Conservation (phyloP, 2,329 filamentous ascomycete genomes). For the Alternaria rosae region DNA sequence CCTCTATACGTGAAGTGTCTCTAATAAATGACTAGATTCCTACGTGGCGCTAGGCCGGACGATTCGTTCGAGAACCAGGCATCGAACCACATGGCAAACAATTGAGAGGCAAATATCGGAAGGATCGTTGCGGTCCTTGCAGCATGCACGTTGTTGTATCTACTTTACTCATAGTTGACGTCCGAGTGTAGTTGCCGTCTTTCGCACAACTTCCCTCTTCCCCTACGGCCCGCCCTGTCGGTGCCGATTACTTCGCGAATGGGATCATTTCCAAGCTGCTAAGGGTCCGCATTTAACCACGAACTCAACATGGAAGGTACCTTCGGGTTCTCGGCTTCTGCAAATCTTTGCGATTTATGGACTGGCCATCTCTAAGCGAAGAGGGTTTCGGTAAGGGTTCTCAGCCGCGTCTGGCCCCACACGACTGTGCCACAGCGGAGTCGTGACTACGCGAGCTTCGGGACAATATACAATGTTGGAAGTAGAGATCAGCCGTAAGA, state of each 20-base stretch:
- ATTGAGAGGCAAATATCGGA: neutral
- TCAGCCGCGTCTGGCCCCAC: neutral
- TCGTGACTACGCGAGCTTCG: neutral
- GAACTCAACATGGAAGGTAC: neutral
- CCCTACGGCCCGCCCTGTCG: neutral
- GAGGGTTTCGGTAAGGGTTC: neutral
- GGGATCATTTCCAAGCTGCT: neutral
- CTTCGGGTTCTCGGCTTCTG: neutral
- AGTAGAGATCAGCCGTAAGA: neutral
- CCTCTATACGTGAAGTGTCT: neutral
- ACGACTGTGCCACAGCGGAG: too few species aligned
- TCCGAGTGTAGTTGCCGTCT: neutral
- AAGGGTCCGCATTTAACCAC: neutral
- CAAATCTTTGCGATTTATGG: neutral
- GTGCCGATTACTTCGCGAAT: neutral
- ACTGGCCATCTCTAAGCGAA: neutral
- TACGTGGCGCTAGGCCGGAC: neutral
- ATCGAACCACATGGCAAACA: neutral
- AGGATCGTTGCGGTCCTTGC: neutral
- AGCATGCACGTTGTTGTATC: neutral
- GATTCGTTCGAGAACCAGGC: neutral
- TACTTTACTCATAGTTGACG: neutral
- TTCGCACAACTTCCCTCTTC: neutral
- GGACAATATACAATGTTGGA: neutral
- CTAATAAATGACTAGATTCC: neutral